Evolutionary conservation across 352 stramenopile genomes (phyloP), one percentile per base, ranked within the genome.

Genomic region (Phytophthora crassamura): DNA sequence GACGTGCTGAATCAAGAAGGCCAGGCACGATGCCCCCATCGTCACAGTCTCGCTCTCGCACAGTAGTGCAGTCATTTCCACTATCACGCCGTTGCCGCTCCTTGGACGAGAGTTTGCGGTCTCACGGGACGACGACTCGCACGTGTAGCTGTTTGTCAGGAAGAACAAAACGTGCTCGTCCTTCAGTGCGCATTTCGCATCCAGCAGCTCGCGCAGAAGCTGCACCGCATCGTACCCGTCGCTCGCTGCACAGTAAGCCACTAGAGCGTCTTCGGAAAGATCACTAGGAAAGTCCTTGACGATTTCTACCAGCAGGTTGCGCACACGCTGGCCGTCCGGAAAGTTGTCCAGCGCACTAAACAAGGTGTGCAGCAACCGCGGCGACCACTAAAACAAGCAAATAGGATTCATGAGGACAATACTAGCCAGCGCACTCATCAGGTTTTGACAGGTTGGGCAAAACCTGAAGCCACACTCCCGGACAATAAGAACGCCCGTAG

Each of bases 161-260:
- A 92, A 89, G 47, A 88, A 75, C 53, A 90, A 65, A 3, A 87
- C 49, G 12, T 90, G 77, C 2, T 88, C 71, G 49, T 92, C 81
- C 5, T 68, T 74, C 0, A 92, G 48, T 45, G 73, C 63, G 7
- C 69, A 69, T 11, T 74, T 53, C 34, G 55, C 42, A 45, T 59
- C 47, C 25, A 86, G 7, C 12, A 89, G 43, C 14, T 72, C 59
- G 7, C 72, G 57, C 33, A 92, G 59, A 49, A 90, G 45, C 28
- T 77, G 54, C 15, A 88, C 11, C 15, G 68, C 66, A 22, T 82
- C 53, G 1, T 69, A 38, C 0, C 59, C 47, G 40, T 78, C 47
- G 9, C 75, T 78, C 11, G 73, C 67, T 4, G 84, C 77, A 35
- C 84, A 92, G 39, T 78, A 92, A 35, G 78, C 84, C 28, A 68